Evolutionary conservation across 345 rosid species (phyloP), one percentile per base, ranked within the genome.

Genomic region (Chamaenerion angustifolium): DNA sequence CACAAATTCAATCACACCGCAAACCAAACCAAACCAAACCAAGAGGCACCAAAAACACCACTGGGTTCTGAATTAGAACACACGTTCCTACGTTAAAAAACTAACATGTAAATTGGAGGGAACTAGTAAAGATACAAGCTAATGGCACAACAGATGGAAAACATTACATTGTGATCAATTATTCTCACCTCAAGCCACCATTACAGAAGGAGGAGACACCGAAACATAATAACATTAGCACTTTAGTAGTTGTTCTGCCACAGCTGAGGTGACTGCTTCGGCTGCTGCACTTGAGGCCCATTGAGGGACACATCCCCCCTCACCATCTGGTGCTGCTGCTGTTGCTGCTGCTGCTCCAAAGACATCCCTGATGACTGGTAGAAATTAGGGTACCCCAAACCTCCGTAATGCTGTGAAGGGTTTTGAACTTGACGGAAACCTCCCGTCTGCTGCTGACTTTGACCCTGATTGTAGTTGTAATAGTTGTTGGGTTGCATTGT

Each of bases 231-330:
- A 4, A 35, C 2, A 18, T 9, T 17, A 50, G 15, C 42, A 35
- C 47, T 67, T 78, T 67, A 90, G 85, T 92, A 92, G 68, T 73
- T 72, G 79, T 87, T 87, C 72, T 78, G 96, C 98, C 96, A 92
- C 15, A 92, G 52, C 74, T 84, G 98, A 63, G 80, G 93, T 50
- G 75, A 68, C 81, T 82, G 98, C 69, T 84, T 92, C 16, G 90
- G 71, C 13, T 79, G 76, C 71, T 87, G 98, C 48, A 76, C 81
- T 68, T 92, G 96, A 16, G 80, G 58, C 12, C 77, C 79, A 43
- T 77, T 66, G 0, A 78, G 71, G 49, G 77, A 60, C 12, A 71
- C 78, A 9, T 92, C 96, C 3, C 37, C 37, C 67, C 95, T 72
- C 15, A 79, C 64, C 77, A 73, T 82, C 60, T n/a, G n/a, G n/a